A percentile compares a stretch with the other conserved stretches of the same genome.
Conservation (phyloP, 2,329 filamentous ascomycete species). For the Hymenotorrendiella dingleyae region DNA sequence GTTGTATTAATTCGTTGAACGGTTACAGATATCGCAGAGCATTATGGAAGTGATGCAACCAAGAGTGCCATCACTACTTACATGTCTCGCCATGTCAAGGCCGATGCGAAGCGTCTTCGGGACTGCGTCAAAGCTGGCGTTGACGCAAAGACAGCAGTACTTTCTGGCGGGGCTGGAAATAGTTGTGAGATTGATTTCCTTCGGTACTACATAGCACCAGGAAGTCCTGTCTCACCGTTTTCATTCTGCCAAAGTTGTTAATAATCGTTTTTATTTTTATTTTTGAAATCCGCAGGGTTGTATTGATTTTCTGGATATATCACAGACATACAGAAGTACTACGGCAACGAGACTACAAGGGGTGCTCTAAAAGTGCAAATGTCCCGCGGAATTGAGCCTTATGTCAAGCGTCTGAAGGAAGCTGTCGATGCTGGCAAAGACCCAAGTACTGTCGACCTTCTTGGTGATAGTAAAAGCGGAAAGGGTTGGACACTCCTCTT, state of each 20-base stretch:
- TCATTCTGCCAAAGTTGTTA: too few species aligned
- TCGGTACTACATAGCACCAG: not conserved
- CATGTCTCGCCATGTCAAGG: conserved; percentile 31
- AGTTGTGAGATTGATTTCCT: not conserved
- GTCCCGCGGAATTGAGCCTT: not conserved
- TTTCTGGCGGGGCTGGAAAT: not conserved
- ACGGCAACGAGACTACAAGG: not conserved
- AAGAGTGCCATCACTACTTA: conserved; percentile 37
- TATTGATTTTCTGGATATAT: not conserved
- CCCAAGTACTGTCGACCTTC: not conserved
- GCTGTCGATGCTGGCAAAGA: not conserved
- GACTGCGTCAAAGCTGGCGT: conserved; percentile 38
- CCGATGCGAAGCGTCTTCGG: conserved; percentile 35
- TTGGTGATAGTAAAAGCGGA: too few species aligned
- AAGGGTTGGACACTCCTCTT: too few species aligned
- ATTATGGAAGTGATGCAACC: conserved; percentile 50
- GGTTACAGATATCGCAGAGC: too few species aligned
- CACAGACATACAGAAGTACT: not conserved
- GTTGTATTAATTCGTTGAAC: too few species aligned
- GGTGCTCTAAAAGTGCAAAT: not conserved
- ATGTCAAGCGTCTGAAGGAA: not conserved
- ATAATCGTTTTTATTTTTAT: too few species aligned
- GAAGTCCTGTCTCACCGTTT: too few species aligned
- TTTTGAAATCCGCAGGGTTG: not conserved
- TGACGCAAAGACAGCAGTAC: conserved; percentile 32